Conservation (phyloP, 176 grass and related monocot species). For the Leersia perrieri region DNA sequence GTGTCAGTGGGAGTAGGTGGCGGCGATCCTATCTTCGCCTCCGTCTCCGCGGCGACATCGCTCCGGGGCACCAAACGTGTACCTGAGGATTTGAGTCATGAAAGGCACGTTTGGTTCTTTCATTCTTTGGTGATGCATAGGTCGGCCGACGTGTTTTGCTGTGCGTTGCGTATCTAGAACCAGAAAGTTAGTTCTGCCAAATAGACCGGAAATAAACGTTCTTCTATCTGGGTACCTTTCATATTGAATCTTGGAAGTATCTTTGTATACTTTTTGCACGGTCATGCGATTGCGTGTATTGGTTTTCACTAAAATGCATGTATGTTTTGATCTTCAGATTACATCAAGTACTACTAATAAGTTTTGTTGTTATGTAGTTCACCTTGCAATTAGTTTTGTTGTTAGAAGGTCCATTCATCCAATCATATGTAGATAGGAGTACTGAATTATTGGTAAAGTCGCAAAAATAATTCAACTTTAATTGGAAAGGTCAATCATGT, state of each 20-base stretch:
- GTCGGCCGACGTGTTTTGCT: background rate
- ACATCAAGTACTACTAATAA: too few relatives aligned
- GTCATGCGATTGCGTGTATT: background rate
- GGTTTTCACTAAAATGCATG: background rate
- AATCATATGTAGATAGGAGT: background rate
- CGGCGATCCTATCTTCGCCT: background rate
- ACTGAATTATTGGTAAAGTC: background rate
- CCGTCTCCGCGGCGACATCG: background rate
- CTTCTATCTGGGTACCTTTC: background rate
- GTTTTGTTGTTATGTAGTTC: background rate
- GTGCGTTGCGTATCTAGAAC: background rate
- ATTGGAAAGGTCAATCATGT: background rate
- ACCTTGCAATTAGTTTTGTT: background rate
- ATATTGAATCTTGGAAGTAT: background rate
- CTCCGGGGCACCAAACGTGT: conserved; percentile 26
- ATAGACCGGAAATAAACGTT: background rate
- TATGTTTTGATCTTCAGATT: background rate
- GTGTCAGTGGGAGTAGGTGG: conserved; percentile 5
- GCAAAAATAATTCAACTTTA: too few relatives aligned
- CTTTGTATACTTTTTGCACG: background rate
- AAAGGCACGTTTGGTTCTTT: background rate
- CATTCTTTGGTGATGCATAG: background rate
- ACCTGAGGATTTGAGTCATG: background rate
- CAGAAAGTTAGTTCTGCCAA: background rate
- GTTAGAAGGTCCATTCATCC: background rate